A percentile compares a stretch with the other conserved stretches of the same genome.
phyloP scores from a whole-genome alignment of 805 yeast species.

The Nakazawaea wickerhamii region DNA sequence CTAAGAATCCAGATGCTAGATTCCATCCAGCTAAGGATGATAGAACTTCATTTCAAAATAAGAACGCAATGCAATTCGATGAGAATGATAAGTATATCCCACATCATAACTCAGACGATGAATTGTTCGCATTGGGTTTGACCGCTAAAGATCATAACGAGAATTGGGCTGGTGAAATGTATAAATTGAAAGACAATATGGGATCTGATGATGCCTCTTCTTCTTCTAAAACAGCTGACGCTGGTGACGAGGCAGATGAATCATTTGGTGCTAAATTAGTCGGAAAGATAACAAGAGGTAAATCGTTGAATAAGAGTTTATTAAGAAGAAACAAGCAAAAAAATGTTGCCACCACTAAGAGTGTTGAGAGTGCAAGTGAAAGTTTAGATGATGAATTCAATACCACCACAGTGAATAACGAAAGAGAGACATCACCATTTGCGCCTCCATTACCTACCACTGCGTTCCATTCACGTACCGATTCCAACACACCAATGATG shows the following conservation, averaged over 20 bases:
- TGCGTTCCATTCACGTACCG: constrained; percentile 14
- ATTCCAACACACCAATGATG: constrained; percentile 16
- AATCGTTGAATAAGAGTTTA: constrained; percentile 24
- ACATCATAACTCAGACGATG: constrained; percentile 16
- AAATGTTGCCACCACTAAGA: constrained; percentile 15
- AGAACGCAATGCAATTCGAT: constrained; percentile 21
- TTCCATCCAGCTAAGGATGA: constrained; percentile 89
- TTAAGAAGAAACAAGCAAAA: constrained; percentile 15
- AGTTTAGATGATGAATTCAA: constrained; percentile 4
- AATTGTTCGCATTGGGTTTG: constrained; percentile 63
- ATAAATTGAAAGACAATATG: constrained; percentile 35
- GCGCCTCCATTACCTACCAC: constrained; percentile 6
- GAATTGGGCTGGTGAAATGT: constrained; percentile 69
- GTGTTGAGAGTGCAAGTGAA: constrained; percentile 12
- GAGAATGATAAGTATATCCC: constrained; percentile 12
- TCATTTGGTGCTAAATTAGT: constrained; percentile 38
- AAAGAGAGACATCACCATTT: not conserved
- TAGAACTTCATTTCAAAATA: constrained; percentile 77
- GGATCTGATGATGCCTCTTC: constrained; percentile 15
- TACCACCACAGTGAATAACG: not conserved
- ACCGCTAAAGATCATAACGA: constrained; percentile 80
- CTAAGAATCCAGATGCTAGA: constrained; percentile 85
- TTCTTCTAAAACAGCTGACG: constrained; percentile 18
- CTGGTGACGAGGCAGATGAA: constrained; percentile 29
- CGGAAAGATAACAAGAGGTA: constrained; percentile 37